These are phyloP conservation scores for Cryptococcus maquisensis DNA, from an alignment of 1,284 basidiomycete species.

Conservation along the genomic window DNA sequence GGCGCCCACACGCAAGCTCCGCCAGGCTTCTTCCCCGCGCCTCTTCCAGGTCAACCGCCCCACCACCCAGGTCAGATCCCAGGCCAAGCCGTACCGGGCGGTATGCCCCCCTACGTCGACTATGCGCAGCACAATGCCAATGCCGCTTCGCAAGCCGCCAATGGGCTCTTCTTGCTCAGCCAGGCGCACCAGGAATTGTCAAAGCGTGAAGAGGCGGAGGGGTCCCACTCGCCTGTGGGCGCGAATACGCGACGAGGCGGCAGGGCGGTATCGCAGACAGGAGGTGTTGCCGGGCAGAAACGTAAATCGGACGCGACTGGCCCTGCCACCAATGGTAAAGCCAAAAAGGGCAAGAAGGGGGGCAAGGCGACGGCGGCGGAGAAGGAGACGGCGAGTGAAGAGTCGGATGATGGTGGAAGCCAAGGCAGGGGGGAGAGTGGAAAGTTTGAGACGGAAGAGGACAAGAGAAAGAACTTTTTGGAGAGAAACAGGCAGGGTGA, in stretches of 20 bases:
- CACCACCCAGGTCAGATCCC: conserved; percentile 2
- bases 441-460: conserved; percentile 78
- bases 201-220: conserved; percentile 71
- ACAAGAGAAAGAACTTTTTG: conserved; percentile 88
- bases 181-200: conserved; percentile 93
- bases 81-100: not conserved
- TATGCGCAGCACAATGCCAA: conserved; percentile 47
- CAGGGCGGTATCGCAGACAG: too few relatives aligned
- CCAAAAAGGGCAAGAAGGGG: conserved; percentile 47
- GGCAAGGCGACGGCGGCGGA: conserved; percentile 16
- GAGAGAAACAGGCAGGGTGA: conserved; percentile 90
- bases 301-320: conserved; percentile 26
- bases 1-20: conserved; percentile 5
- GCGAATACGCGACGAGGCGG: too few relatives aligned
- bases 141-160: conserved; percentile 60
- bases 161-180: conserved; percentile 85
- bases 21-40: conserved; percentile 14
- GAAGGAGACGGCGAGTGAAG: conserved; percentile 36
- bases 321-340: conserved; percentile 13
- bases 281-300: conserved; percentile 21
- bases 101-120: conserved; percentile 26
- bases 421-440: conserved; percentile 10
- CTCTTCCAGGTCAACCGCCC: conserved; percentile 8
- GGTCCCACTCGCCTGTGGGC: not conserved
- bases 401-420: conserved; percentile 38